phyloP scores from a whole-genome alignment of 139 green algal genomes.

The Nannochloris sp. region DNA sequence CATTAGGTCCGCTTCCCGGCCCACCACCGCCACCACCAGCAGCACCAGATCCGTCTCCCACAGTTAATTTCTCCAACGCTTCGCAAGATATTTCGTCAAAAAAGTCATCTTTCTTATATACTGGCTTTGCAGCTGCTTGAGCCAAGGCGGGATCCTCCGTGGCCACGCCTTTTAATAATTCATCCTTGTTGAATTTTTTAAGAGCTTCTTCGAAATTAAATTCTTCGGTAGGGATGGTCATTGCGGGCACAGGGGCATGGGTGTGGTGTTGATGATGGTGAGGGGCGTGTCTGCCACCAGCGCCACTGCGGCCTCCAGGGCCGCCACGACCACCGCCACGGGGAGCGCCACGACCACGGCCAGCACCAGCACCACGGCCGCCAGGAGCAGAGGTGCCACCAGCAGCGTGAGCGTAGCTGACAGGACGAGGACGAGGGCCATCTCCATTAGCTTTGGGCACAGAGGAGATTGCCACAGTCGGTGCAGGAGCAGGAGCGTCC shows the following conservation, averaged over 20 bases:
- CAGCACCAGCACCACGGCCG: not conserved
- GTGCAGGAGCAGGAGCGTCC: slow-evolving; percentile 16
- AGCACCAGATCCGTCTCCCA: not conserved
- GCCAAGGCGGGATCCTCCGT: not conserved
- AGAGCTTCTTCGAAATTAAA: slow-evolving; percentile 82
- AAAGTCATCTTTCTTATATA: slow-evolving; percentile 74
- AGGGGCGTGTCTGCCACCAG: slow-evolving; percentile 1
- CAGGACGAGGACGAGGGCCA: not conserved
- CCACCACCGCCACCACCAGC: slow-evolving; percentile 14
- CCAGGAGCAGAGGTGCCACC: not conserved
- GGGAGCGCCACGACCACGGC: slow-evolving; percentile 5
- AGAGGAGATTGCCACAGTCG: slow-evolving; percentile 16
- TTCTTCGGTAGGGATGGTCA: slow-evolving; percentile 68
- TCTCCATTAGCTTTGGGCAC: not conserved
- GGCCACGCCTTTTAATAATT: slow-evolving; percentile 34
- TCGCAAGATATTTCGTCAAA: slow-evolving; percentile 83
- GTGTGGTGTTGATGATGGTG: not conserved
- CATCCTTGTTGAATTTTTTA: slow-evolving; percentile 79
- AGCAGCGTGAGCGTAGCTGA: slow-evolving; percentile 12
- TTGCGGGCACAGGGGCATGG: slow-evolving; percentile 10
- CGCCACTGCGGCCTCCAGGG: not conserved
- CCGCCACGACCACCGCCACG: slow-evolving; percentile 1
- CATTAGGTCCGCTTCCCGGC: not conserved
- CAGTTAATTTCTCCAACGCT: slow-evolving; percentile 49
- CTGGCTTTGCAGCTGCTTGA: not conserved